A percentile compares a stretch with the other conserved stretches of the same genome.
Conservation (phyloP, 805 yeast species). For the Saccharomycopsis guyanensis region DNA sequence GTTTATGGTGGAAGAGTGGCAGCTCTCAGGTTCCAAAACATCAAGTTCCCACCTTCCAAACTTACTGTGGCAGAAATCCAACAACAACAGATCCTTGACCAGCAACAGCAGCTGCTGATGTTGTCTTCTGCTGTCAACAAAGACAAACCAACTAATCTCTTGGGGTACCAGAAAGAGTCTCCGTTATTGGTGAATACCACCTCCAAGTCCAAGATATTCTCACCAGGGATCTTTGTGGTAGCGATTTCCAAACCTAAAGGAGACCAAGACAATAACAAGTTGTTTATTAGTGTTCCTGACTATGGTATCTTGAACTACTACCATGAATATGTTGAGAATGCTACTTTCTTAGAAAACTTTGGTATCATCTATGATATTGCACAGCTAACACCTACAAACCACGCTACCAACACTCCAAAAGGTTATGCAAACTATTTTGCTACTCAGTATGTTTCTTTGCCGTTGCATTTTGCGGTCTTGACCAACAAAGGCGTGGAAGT, state of each 20-base stretch:
- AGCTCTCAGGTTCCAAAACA: slow-evolving; percentile 39
- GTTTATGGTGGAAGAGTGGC: slow-evolving; percentile 29
- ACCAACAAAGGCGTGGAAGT: slow-evolving; percentile 74
- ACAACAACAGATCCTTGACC: slow-evolving; percentile 29
- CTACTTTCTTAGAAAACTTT: slow-evolving; percentile 59
- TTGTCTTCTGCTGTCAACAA: slow-evolving; percentile 27
- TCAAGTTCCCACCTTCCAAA: slow-evolving; percentile 60
- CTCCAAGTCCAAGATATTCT: slow-evolving; percentile 50
- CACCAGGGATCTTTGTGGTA: slow-evolving; percentile 84
- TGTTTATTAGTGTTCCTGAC: slow-evolving; percentile 77
- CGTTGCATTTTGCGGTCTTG: slow-evolving; percentile 71
- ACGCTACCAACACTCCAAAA: slow-evolving; percentile 64
- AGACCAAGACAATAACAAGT: slow-evolving; percentile 30
- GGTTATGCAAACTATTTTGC: slow-evolving; percentile 86
- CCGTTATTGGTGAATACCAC: slow-evolving; percentile 50
- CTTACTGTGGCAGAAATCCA: slow-evolving; percentile 32
- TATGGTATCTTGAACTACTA: slow-evolving; percentile 74
- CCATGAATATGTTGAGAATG: slow-evolving; percentile 69
- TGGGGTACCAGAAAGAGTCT: slow-evolving; percentile 49
- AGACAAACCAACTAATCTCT: slow-evolving; percentile 12
- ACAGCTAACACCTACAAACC: slow-evolving; percentile 60
- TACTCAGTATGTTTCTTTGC: slow-evolving; percentile 64
- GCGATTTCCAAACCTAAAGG: slow-evolving; percentile 34
- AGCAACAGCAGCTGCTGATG: slow-evolving; percentile 31
- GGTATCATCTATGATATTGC: slow-evolving; percentile 65